These are phyloP conservation scores for Nemania sp. DNA, from an alignment of 2,329 filamentous ascomycete genomes.

Conservation along the genomic window DNA sequence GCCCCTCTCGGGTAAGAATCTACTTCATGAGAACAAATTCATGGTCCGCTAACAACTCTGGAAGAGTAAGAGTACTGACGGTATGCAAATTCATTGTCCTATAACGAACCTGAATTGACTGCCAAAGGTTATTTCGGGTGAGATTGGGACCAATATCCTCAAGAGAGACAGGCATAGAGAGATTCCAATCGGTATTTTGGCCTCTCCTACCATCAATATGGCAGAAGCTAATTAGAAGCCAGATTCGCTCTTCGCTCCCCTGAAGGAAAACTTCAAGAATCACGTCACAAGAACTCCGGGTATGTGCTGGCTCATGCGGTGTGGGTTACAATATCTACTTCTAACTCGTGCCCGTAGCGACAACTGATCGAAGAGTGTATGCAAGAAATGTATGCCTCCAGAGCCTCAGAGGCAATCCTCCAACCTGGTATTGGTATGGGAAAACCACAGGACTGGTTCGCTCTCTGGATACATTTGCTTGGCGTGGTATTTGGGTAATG, in stretches of 20 bases:
- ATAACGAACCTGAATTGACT: too few relatives aligned
- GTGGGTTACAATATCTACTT: background rate
- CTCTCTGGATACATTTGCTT: slow-evolving; percentile 27
- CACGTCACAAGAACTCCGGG: slow-evolving; percentile 30
- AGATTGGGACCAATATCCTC: slow-evolving; percentile 37
- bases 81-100: slow-evolving; percentile 5
- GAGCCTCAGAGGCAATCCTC: slow-evolving; percentile 22
- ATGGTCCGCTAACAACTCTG: background rate
- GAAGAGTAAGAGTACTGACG: slow-evolving; percentile 27
- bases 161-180: slow-evolving; percentile 27
- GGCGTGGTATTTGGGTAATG: slow-evolving; percentile 29
- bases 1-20: slow-evolving; percentile 23
- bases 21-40: background rate
- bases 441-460: slow-evolving; percentile 11
- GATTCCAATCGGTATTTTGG: slow-evolving; percentile 27
- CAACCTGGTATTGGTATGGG: slow-evolving; percentile 33
- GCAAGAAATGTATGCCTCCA: slow-evolving; percentile 27
- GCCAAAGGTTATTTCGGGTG: slow-evolving; percentile 31
- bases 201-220: background rate
- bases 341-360: background rate
- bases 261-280: slow-evolving; percentile 25
- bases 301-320: slow-evolving; percentile 9
- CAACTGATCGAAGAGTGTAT: slow-evolving; percentile 27
- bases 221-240: background rate
- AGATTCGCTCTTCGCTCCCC: slow-evolving; percentile 26